Conservation (phyloP, 2,329 filamentous ascomycete genomes). For the Pseudogymnoascus sp. region DNA sequence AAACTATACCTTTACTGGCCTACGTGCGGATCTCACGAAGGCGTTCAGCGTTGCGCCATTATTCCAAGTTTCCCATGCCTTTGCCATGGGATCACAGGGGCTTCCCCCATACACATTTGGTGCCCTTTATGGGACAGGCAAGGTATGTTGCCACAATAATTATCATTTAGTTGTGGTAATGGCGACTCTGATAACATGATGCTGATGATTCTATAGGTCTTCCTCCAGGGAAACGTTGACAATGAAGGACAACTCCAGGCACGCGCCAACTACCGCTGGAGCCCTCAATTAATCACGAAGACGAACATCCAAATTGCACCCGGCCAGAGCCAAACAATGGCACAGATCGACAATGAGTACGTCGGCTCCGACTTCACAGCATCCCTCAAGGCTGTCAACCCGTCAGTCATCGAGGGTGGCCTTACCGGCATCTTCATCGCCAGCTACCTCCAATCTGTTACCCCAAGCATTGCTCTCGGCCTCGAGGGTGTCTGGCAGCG, state of each 20-base stretch:
- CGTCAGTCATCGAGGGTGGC: slow-evolving; percentile 85
- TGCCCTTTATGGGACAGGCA: slow-evolving; percentile 85
- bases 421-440: slow-evolving; percentile 93
- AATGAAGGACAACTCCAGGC: slow-evolving; percentile 83
- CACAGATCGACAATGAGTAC: slow-evolving; percentile 94
- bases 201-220: slow-evolving; percentile 53
- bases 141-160: slow-evolving; percentile 50
- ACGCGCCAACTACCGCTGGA: slow-evolving; percentile 91
- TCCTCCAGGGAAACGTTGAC: slow-evolving; percentile 91
- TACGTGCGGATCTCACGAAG: slow-evolving; percentile 95
- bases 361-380: slow-evolving; percentile 87
- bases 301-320: slow-evolving; percentile 78
- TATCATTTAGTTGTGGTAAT: neutral
- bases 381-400: slow-evolving; percentile 88
- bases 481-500: slow-evolving; percentile 94
- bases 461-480: slow-evolving; percentile 76
- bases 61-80: slow-evolving; percentile 96
- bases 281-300: slow-evolving; percentile 72
- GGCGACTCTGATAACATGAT: neutral
- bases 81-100: slow-evolving; percentile 83
- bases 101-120: slow-evolving; percentile 93
- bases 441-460: slow-evolving; percentile 90
- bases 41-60: slow-evolving; percentile 87
- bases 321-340: slow-evolving; percentile 71
- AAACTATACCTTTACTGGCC: slow-evolving; percentile 93